These are phyloP conservation scores for Ophiocordyceps robertsii DNA, from an alignment of 2,329 filamentous ascomycete species.

Conservation along the genomic window DNA sequence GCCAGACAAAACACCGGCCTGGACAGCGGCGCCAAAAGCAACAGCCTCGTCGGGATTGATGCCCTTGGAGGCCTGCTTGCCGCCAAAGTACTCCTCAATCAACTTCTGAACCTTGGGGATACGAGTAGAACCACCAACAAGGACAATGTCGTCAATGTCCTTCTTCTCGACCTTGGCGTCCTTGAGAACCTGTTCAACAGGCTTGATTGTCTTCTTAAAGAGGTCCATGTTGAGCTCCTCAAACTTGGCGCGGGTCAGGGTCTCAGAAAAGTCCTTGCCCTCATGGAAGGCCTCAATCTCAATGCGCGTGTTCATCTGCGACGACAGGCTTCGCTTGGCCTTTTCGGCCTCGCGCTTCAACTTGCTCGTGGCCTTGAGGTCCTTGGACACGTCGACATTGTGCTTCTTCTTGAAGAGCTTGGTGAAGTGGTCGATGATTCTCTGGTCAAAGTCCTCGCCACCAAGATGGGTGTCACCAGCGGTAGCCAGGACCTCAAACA, in stretches of 20 bases:
- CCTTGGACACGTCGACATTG: slow-evolving; percentile 81
- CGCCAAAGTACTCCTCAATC: slow-evolving; percentile 87
- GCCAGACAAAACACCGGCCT: slow-evolving; percentile 87
- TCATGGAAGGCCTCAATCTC: slow-evolving; percentile 97
- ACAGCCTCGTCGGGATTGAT: slow-evolving; percentile 99
- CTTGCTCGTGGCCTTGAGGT: slow-evolving; percentile 97
- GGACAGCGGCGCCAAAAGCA: slow-evolving; percentile 91
- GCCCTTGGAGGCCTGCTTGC: slow-evolving; percentile 98
- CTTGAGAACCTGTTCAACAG: slow-evolving; percentile 96
- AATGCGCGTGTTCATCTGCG: slow-evolving; percentile 83
- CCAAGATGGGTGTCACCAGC: slow-evolving; percentile 94
- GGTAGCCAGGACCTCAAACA: slow-evolving; percentile 89
- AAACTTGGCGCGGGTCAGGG: slow-evolving; percentile 95
- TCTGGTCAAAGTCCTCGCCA: slow-evolving; percentile 98
- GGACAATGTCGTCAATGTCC: slow-evolving; percentile 91
- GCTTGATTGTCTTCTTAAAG: slow-evolving; percentile 99
- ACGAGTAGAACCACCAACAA: slow-evolving; percentile 97
- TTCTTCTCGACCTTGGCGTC: slow-evolving; percentile 95
- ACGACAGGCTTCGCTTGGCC: slow-evolving; percentile 96
- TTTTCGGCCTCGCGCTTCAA: slow-evolving; percentile 99
- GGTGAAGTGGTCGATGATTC: slow-evolving; percentile 89
- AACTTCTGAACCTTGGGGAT: slow-evolving; percentile 94
- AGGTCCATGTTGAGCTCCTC: slow-evolving; percentile 98
- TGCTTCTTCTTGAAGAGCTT: slow-evolving; percentile 99
- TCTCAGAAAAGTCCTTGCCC: slow-evolving; percentile 97